Conservation (phyloP, 1,284 basidiomycete species). For the Somion occarium region DNA sequence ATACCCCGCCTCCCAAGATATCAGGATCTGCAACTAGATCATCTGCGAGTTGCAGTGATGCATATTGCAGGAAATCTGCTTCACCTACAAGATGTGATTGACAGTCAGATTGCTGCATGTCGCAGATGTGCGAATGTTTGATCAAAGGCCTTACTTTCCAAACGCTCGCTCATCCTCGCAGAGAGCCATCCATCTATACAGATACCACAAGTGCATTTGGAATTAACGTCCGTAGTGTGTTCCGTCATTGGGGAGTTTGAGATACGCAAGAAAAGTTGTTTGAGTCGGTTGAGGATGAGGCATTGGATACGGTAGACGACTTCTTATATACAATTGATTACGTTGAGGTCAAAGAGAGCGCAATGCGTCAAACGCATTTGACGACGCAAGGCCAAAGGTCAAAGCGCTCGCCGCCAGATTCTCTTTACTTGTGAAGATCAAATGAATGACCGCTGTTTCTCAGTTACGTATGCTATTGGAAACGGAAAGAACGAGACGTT, state of each 20-base stretch:
- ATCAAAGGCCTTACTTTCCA: constrained; percentile 15
- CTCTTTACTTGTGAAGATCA: no score
- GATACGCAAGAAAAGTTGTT: background rate
- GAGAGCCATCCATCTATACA: constrained; percentile 19
- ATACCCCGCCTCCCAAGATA: constrained; percentile 5
- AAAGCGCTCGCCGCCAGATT: no score
- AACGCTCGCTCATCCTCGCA: constrained; percentile 15
- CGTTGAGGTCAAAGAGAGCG: background rate
- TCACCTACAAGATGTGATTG: constrained; percentile 1
- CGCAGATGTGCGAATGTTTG: no score
- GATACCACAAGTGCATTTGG: constrained; percentile 14
- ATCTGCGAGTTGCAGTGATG: background rate
- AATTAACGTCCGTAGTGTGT: background rate
- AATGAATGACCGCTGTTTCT: no score
- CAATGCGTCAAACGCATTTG: no score
- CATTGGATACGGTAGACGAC: background rate
- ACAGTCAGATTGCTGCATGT: no score
- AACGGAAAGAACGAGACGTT: no score
- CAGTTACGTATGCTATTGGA: no score
- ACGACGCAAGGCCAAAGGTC: no score
- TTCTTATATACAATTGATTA: background rate
- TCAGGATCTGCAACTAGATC: constrained; percentile 6
- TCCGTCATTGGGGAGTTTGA: background rate
- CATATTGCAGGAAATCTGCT: constrained; percentile 7
- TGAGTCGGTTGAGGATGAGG: background rate